Conservation (phyloP, 2,329 filamentous ascomycete genomes). For the Apiospora marii region DNA sequence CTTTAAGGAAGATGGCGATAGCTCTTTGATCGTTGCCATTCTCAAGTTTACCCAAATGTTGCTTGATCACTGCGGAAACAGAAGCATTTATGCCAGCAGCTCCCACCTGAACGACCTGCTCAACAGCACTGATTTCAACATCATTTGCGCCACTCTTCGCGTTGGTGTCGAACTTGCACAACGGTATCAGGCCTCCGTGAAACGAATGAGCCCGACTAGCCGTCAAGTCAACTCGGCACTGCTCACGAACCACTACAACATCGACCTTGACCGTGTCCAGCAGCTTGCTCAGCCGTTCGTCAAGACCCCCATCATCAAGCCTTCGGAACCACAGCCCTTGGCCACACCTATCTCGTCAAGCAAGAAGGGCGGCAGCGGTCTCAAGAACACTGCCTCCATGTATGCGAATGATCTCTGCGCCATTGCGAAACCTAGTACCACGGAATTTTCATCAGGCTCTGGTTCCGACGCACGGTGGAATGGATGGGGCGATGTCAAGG, state of each 20-base stretch:
- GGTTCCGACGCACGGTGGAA: constrained; percentile 61
- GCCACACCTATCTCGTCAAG: constrained; percentile 60
- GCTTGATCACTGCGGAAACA: constrained; percentile 93
- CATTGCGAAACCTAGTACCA: constrained; percentile 67
- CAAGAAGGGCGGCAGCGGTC: constrained; percentile 79
- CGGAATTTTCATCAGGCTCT: constrained; percentile 43
- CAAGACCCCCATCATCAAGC: constrained; percentile 68
- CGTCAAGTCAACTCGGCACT: constrained; percentile 75
- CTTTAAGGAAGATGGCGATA: constrained; percentile 79
- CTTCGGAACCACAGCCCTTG: constrained; percentile 59
- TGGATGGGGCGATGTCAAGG: constrained; percentile 80
- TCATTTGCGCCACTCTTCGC: constrained; percentile 80
- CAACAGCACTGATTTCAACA: constrained; percentile 81
- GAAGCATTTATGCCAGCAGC: constrained; percentile 96
- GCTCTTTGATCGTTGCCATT: constrained; percentile 79
- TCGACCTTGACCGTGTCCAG: constrained; percentile 81
- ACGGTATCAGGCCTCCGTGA: constrained; percentile 88
- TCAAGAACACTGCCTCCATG: constrained; percentile 63
- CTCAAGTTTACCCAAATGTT: constrained; percentile 87
- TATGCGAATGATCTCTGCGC: constrained; percentile 86
- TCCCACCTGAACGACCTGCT: constrained; percentile 87
- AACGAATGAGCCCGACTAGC: constrained; percentile 72
- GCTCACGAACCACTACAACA: constrained; percentile 84
- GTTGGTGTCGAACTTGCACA: constrained; percentile 88
- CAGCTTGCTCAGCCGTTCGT: constrained; percentile 84